These are phyloP conservation scores for Xylaria longipes DNA, from an alignment of 495 filamentous ascomycete genomes.

Conservation along the genomic window DNA sequence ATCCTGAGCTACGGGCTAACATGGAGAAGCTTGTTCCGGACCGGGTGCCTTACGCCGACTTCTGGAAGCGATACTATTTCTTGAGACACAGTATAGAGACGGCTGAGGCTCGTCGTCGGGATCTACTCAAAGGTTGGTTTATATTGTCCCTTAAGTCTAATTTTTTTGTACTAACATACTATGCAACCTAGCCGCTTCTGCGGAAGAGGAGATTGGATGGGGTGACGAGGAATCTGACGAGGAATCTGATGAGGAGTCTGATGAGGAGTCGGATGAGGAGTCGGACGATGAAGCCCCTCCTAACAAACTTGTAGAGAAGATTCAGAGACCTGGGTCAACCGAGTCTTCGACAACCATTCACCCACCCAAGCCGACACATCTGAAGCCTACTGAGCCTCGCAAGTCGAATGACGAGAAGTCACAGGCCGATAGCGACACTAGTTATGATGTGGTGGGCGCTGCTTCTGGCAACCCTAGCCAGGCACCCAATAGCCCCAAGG, in stretches of 20 bases:
- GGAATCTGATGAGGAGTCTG: constrained; percentile 17
- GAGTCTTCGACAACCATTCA: constrained; percentile 62
- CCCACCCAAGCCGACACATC: constrained; percentile 45
- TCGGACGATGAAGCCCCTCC: constrained; percentile 39
- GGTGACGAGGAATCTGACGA: constrained; percentile 58
- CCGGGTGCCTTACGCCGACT: constrained; percentile 82
- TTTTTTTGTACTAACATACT: constrained; percentile 32
- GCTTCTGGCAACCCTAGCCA: constrained; percentile 79
- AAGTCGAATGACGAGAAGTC: constrained; percentile 87
- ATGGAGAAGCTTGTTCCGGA: constrained; percentile 98
- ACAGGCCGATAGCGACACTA: constrained; percentile 85
- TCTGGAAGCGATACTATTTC: constrained; percentile 98
- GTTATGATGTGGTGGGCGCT: constrained; percentile 86
- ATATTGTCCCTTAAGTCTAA: constrained; percentile 1
- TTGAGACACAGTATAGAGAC: constrained; percentile 90
- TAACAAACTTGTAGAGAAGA: constrained; percentile 37
- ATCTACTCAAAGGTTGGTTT: constrained; percentile 84
- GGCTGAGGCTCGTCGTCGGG: constrained; percentile 89
- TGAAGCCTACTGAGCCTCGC: constrained; percentile 69
- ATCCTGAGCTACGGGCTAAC: constrained; percentile 82
- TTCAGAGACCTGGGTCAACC: constrained; percentile 50
- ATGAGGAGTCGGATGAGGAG: constrained; percentile 38
- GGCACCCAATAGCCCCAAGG: constrained; percentile 73
- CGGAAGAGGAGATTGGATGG: constrained; percentile 83
- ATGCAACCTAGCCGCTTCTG: constrained; percentile 59